Evolutionary conservation across 169 alveolate species (phyloP), one percentile per base, ranked within the genome.

Genomic region (Plasmodium blacklocki): DNA sequence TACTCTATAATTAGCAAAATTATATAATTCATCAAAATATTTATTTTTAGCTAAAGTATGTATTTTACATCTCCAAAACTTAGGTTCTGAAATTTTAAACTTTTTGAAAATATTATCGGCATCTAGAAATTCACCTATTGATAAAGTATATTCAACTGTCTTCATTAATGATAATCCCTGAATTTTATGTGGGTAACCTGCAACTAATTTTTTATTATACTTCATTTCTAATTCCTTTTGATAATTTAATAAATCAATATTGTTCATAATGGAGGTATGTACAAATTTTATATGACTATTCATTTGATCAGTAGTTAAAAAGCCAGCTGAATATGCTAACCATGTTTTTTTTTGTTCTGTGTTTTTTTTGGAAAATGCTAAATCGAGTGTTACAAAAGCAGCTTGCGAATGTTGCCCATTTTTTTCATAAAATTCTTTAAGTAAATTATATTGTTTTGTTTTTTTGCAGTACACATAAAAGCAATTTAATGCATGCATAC

Each of bases 61-160:
- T 67, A 90, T 80, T 74, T 90, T 80, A 66, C 90, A 58, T 21
- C 95, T 88, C 93, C 95, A 92, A 73, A 58, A 92, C 63, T 89
- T 91, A 0, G 74, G 74, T 56, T 92, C 95, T n/a, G 93, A 58
- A 11, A 92, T 86, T 56, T 88, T 87, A 75, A 92, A 92, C 47
- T 50, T 56, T 76, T 88, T 88, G 58, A 71, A 75, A 54, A 92
- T 39, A 29, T 83, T 50, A 70, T 88, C 93, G 2, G 95, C 95
- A 60, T 92, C 95, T 7, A 63, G 50, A 29, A 88, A 73, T 54
- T 91, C 94, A 21, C 75, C 76, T 59, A 72, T 83, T 47, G 88
- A 60, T 49, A 92, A 50, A 56, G 73, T 71, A 58, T 86, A 80
- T 23, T 91, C 89, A 52, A 92, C 73, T 2, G 94, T 92, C 49